phyloP scores from a whole-genome alignment of 257 asterid genomes.

The Henckelia pumila region DNA sequence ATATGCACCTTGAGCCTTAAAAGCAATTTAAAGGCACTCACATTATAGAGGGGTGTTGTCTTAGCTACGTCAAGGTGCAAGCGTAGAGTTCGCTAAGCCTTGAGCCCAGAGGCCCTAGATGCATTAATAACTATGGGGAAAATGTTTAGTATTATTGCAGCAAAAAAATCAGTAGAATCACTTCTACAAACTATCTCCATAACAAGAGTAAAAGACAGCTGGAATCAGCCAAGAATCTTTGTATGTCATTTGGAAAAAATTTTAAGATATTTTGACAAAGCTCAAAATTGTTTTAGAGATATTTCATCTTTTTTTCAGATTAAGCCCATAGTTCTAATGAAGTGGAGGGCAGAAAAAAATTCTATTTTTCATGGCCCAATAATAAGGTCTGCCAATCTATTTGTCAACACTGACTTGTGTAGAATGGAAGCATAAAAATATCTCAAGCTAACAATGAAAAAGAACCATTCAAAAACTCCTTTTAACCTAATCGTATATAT shows the following conservation, averaged over 20 bases:
- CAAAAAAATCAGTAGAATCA: constrained; percentile 6
- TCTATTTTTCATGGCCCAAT: constrained; percentile 1
- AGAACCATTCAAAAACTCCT: not conserved
- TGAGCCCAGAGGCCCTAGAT: too few species aligned
- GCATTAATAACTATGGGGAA: too few species aligned
- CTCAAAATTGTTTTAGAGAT: not conserved
- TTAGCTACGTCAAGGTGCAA: not conserved
- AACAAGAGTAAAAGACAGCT: constrained; percentile 4
- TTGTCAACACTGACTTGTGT: constrained; percentile 4
- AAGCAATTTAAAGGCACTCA: not conserved
- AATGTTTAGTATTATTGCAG: too few species aligned
- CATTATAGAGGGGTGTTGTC: not conserved
- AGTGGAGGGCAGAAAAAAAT: constrained; percentile 1
- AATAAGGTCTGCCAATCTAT: not conserved
- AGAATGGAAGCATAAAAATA: constrained; percentile 13
- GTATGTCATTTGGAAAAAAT: not conserved
- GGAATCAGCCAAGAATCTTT: constrained; percentile 7
- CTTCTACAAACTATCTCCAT: constrained; percentile 12
- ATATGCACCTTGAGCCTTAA: not conserved
- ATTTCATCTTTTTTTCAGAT: constrained; percentile 12
- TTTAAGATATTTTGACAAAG: not conserved
- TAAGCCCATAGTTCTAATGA: not conserved
- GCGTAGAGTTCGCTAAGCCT: not conserved
- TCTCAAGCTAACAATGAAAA: not conserved
- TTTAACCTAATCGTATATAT: too few species aligned